Base-by-base conservation (phyloP, 768 basidiomycete genomes). In the Pulveroboletus sp. region DNA sequence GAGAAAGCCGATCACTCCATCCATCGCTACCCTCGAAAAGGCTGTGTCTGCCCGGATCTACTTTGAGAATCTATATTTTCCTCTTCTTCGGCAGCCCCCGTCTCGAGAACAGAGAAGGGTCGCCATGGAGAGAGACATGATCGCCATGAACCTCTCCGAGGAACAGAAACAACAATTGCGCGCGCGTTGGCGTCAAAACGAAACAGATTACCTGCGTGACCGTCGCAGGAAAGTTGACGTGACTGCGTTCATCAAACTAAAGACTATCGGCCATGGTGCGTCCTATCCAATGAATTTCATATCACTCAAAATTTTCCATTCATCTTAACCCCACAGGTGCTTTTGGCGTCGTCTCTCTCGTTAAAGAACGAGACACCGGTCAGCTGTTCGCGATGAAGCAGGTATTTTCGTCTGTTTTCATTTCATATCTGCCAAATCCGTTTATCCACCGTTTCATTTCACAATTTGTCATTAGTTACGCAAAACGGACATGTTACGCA, bases 381-480 rank as follows among this genome's bases (percentile, higher is more conserved):
- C 80, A 82, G 52, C 73, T 97, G 39, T 97, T 84, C 62, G 94
- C 94, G 45, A 97, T 99, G 91, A 99, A 97, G 69, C 90, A 97
- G 85, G 89, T 90, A 63, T 67, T 55, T 50, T 37, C 52, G 29
- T 58, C 40, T 56, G 45, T 53, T 56, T 57, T 57, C 35, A 63
- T 68, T 51, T 57, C 61, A 56, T 63, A 56, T 55, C 33, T 56
- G 49, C 50, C 42, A 61, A 59, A 60, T 61, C 21, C 45, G 21
- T 69, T 61, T 58, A 57, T 42, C 55, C 46, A 19, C 40, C 51
- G 44, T 64, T 51, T 57, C 55, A 54, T 61, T 57, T 45, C 33
- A 40, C 55, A 63, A 63, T 51, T 63, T 53, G 20, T 38, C 47
- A 44, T 48, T 62, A 90, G 88, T 73, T 90, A 64, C 82, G 90